These are phyloP conservation scores for Syzygium oleosum DNA, from an alignment of 345 rosid species.

Conservation along the genomic window DNA sequence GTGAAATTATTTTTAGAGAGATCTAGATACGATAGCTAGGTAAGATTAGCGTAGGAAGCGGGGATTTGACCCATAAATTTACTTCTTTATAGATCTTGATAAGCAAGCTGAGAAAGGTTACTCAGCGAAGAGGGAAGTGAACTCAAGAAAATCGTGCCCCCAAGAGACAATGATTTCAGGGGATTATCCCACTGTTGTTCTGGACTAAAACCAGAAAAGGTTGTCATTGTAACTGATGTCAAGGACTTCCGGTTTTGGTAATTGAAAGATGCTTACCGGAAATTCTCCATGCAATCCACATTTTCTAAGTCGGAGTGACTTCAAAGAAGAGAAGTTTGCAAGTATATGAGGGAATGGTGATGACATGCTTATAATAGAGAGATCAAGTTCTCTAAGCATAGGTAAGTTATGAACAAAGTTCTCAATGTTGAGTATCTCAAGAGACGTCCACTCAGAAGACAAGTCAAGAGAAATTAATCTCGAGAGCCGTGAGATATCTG, in stretches of 20 bases:
- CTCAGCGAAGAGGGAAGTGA: neutral
- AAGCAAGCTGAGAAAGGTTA: neutral
- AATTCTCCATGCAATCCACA: neutral
- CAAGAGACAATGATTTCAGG: neutral
- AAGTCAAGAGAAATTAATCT: neutral
- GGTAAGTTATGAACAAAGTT: neutral
- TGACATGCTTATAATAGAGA: neutral
- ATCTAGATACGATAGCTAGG: neutral
- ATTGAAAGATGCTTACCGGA: neutral
- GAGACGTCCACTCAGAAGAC: neutral
- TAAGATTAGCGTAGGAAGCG: neutral
- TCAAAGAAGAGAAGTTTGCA: neutral
- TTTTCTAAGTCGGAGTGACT: neutral
- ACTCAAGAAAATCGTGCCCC: neutral
- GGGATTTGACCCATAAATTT: conserved; percentile 6
- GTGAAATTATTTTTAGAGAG: neutral
- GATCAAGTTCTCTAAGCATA: neutral
- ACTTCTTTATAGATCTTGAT: neutral
- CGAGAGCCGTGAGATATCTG: neutral
- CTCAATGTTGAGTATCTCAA: neutral
- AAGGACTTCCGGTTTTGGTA: neutral
- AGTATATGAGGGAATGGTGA: neutral
- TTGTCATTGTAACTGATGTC: neutral
- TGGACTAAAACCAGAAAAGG: neutral
- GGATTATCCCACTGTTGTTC: neutral